phyloP scores from a whole-genome alignment of 257 asterid genomes.

The Solanum arcanum region DNA sequence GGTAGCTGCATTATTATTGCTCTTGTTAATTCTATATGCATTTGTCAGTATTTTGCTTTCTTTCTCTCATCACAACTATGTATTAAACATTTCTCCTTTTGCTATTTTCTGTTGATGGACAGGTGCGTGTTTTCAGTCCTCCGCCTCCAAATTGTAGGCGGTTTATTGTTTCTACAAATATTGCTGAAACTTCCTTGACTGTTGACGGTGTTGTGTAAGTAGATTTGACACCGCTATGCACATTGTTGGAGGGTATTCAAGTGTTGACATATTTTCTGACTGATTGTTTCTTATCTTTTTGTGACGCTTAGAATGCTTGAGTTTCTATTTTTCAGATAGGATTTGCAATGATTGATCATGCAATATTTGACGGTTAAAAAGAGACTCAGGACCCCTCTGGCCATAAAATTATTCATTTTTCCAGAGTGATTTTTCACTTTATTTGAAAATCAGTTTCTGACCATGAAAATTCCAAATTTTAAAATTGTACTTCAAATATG shows the following conservation, averaged over 20 bases:
- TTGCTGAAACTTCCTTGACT: constrained; percentile 97
- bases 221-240: not conserved
- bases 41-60: not conserved
- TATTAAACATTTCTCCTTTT: not conserved
- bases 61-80: not conserved
- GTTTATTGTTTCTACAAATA: constrained; percentile 86
- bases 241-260: not conserved
- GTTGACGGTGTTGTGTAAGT: constrained; percentile 99
- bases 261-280: not conserved
- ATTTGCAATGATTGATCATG: not conserved
- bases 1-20: not conserved
- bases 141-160: constrained; percentile 89
- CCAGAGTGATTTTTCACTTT: not conserved
- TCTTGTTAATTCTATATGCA: not conserved
- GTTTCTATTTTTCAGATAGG: not conserved
- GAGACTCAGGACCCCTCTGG: not conserved
- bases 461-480: not conserved
- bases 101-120: not conserved
- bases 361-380: not conserved
- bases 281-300: not conserved
- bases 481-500: not conserved
- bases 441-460: not conserved
- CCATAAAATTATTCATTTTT: not conserved
- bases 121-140: constrained; percentile 87
- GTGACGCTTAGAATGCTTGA: not conserved